Base-by-base conservation (phyloP, 176 grass and related monocot species). In the Poa pratensis region DNA sequence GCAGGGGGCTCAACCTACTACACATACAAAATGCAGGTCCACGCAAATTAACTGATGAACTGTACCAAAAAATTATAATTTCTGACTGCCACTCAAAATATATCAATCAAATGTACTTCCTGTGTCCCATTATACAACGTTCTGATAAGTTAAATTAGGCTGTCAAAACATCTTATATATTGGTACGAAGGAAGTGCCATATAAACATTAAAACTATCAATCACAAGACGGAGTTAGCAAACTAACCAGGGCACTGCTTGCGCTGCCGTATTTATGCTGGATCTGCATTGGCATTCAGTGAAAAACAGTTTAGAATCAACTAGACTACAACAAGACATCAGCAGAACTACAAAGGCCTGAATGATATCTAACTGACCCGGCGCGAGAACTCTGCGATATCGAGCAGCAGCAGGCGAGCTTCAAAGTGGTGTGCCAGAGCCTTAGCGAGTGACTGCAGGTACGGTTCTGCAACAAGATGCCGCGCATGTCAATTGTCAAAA, bases 391-490 rank as follows among this genome's bases (percentile, higher is more conserved):
- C 88, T 1, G 68, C 59, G n/a, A 89, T 39, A 87, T 98, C 90
- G 30, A 98, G 89, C 79, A 71, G 46, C 19, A 98, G 76, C 79
- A 98, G 63, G 24, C 80, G 91, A 28, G 90, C 87, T 51, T 83
- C 83, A 63, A 88, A 98, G 39, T 86, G 82, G 83, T 98, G 84
- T 2, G 96, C 87, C n/a, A 98, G 9, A 73, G 91, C 93, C 77
- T 92, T 98, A 3, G 81, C 88, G 45, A 98, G 93, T 70, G 86
- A 83, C 40, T 86, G 82, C 20, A 92, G 93, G 82, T 90, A 98
- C 15, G 15, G 55, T 84, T 98, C 96, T 98, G 80, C 69, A 85
- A 74, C 17, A 78, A 49, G 10, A 68, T 34, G 19, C 32, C 3
- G 0, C 0, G 10, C 12, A 3, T 9, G 23, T 72, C 11, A 86